Evolutionary conservation across 495 filamentous ascomycete genomes (phyloP).

Genomic region (Pseudomonodictys pantanalensis): DNA sequence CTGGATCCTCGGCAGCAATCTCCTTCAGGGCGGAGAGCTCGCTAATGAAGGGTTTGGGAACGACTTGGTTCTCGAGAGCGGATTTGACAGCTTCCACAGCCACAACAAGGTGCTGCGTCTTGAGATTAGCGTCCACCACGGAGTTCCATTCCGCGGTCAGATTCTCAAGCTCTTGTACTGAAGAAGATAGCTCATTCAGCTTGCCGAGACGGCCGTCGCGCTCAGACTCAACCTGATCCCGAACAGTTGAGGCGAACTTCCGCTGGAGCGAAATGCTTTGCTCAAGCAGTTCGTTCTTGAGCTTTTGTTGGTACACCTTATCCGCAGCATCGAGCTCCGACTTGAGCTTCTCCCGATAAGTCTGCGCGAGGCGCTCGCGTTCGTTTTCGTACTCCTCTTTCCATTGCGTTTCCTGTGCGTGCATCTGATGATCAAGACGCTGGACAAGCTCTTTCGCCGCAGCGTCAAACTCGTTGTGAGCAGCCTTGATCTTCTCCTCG

Average conservation of each 20-base stretch:
- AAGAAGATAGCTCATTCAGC: slow-evolving; percentile 71
- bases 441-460: slow-evolving; percentile 74
- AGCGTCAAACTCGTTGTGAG: slow-evolving; percentile 72
- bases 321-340: slow-evolving; percentile 71
- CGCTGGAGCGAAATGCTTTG: slow-evolving; percentile 85
- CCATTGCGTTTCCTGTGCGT: slow-evolving; percentile 72
- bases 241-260: slow-evolving; percentile 72
- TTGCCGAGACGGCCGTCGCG: slow-evolving; percentile 82
- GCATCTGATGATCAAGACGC: slow-evolving; percentile 67
- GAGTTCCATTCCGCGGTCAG: slow-evolving; percentile 81
- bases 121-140: slow-evolving; percentile 82
- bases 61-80: slow-evolving; percentile 67
- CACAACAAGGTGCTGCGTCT: slow-evolving; percentile 91
- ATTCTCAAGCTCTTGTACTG: slow-evolving; percentile 76
- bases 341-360: slow-evolving; percentile 75
- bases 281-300: slow-evolving; percentile 81
- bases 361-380: slow-evolving; percentile 67
- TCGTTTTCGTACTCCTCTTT: slow-evolving; percentile 86
- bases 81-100: slow-evolving; percentile 84
- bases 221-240: slow-evolving; percentile 81
- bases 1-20: slow-evolving; percentile 73
- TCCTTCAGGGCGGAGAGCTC: slow-evolving; percentile 94
- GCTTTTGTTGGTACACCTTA: slow-evolving; percentile 71
- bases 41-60: slow-evolving; percentile 77
- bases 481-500: slow-evolving; percentile 68